Base-by-base conservation (phyloP, 208 protist species). In the Novymonas esmeraldas region DNA sequence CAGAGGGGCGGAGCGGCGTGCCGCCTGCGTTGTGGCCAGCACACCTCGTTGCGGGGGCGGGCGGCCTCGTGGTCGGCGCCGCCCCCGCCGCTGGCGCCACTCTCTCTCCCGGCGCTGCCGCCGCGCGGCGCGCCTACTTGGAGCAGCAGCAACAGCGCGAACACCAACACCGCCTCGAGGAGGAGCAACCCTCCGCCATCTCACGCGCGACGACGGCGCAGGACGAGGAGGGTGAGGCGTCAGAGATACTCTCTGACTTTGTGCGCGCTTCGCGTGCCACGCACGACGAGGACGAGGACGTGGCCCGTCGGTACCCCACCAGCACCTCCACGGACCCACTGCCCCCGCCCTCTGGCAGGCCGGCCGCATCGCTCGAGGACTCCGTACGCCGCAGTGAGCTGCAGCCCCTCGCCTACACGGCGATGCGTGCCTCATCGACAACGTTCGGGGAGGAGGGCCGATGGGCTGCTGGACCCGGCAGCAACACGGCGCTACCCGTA, bases 21-120 rank as follows among this genome's bases (percentile, higher is more conserved):
- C 24, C n/a, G 51, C 51, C 14, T 26, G n/a, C 31, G 39, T 18
- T 2, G 31, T 26, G n/a, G 10, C 48, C 0, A 52, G n/a, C 18
- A 26, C 5, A n/a, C 9, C 33, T n/a, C 13, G 22, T 22, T n/a
- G n/a, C 2, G 20, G 54, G 10, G 34, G 31, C 14, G 20, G 22
- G 7, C 29, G 34, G 20, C 24, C 22, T 38, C 3, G 42, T 29
- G 28, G 44, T 38, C 1, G 60, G 20, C 11, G 41, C 10, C 6
- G 6, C 38, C 11, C 42, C 41, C 16, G 5, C n/a, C 24, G 7
- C 22, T 22, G 29, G 34, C 20, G 1, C 16, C 14, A 54, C 29
- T 34, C 44, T 74, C 41, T 74, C 69, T 22, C 69, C 69, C 3
- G 69, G 69, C 22, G 69, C 69, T 6, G 60, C 59, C 5, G 69